Conservation (phyloP, 2,329 filamentous ascomycete genomes). For the Fulvia fulva region DNA sequence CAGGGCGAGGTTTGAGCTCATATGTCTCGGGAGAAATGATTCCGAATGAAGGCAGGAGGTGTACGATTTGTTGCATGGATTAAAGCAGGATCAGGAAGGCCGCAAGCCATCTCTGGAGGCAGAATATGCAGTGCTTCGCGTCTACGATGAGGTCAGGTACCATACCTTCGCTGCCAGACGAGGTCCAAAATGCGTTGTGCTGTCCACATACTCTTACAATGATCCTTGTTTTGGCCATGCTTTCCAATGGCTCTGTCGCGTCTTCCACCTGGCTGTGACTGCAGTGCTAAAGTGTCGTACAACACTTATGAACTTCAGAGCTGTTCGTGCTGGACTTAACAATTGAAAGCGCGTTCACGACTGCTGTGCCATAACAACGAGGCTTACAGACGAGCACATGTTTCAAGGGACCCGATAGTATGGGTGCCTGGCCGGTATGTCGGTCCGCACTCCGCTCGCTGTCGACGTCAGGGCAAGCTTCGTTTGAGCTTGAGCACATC, state of each 20-base stretch:
- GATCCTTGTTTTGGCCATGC: neutral
- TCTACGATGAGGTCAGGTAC: constrained; percentile 3
- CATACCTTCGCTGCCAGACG: neutral
- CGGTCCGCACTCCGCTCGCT: neutral
- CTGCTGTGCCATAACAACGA: too few species aligned
- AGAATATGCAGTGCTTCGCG: neutral
- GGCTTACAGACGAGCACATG: neutral
- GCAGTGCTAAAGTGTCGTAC: too few species aligned
- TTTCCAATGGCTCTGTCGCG: neutral
- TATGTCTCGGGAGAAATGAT: neutral
- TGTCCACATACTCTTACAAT: neutral
- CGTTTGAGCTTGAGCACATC: neutral
- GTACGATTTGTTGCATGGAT: constrained; percentile 18
- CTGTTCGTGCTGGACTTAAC: too few species aligned
- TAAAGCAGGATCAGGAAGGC: constrained; percentile 7
- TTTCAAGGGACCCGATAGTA: neutral
- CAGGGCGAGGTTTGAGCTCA: constrained; percentile 3
- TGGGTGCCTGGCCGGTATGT: neutral
- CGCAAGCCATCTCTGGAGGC: neutral
- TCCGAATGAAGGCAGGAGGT: constrained; percentile 7
- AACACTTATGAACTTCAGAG: too few species aligned
- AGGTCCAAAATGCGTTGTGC: neutral
- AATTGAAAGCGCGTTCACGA: too few species aligned
- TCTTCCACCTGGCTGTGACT: too few species aligned
- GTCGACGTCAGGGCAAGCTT: constrained; percentile 3